phyloP scores from a whole-genome alignment of 1,139 yeast species.

The Yamadazyma songkhlaensis region DNA sequence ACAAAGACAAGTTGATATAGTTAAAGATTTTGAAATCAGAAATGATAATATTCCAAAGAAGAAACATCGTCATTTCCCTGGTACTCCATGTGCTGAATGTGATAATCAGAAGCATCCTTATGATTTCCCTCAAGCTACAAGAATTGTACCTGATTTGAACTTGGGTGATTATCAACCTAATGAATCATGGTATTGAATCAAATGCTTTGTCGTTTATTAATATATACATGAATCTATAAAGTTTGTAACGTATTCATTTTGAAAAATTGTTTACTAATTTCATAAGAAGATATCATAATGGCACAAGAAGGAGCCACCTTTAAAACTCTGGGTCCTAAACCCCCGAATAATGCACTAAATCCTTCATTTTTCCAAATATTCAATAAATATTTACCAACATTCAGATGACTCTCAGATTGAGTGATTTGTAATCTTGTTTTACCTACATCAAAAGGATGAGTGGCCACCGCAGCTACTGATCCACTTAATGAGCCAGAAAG shows the following conservation, averaged over 20 bases:
- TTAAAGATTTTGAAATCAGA: background rate
- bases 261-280: conserved; percentile 74
- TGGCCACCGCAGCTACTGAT: conserved; percentile 74
- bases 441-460: conserved; percentile 97
- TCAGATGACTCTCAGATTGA: conserved; percentile 27
- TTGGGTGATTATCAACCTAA: conserved; percentile 3
- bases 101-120: background rate
- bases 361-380: conserved; percentile 75
- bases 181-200: conserved; percentile 3
- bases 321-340: conserved; percentile 78
- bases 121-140: conserved; percentile 1
- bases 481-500: conserved; percentile 86
- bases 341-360: conserved; percentile 71
- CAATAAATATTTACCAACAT: conserved; percentile 64
- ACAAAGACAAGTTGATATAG: background rate
- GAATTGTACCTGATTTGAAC: conserved; percentile 1
- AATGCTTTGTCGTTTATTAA: background rate
- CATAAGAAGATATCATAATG: conserved; percentile 95
- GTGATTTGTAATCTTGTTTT: conserved; percentile 84
- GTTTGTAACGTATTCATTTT: conserved; percentile 5
- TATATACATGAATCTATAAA: background rate
- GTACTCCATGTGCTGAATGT: conserved; percentile 2
- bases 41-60: background rate
- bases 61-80: background rate
- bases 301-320: conserved; percentile 98